phyloP scores from a whole-genome alignment of 1,139 yeast species.

The Zygosaccharomyces pseudobailii region DNA sequence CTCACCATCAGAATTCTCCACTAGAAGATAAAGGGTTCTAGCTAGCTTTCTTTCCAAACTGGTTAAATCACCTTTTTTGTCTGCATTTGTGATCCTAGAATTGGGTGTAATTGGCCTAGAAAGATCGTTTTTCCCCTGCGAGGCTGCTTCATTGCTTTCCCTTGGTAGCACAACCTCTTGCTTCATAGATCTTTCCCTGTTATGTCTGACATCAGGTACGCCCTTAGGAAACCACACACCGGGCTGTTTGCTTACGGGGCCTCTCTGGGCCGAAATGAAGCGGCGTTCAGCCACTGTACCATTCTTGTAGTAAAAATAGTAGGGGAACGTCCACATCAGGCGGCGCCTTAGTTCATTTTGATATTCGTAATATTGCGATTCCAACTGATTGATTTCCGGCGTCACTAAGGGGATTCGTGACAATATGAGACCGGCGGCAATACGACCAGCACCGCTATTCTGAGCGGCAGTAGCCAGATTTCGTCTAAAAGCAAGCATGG shows the following conservation, averaged over 20 bases:
- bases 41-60: constrained; percentile 77
- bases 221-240: constrained; percentile 79
- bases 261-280: constrained; percentile 68
- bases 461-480: constrained; percentile 21
- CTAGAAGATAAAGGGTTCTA: constrained; percentile 72
- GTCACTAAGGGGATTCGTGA: constrained; percentile 83
- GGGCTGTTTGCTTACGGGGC: constrained; percentile 68
- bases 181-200: constrained; percentile 81
- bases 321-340: constrained; percentile 96
- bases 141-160: constrained; percentile 41
- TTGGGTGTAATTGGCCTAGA: constrained; percentile 68
- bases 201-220: constrained; percentile 77
- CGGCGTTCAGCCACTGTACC: constrained; percentile 88
- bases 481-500: constrained; percentile 13
- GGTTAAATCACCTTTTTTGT: constrained; percentile 51
- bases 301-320: constrained; percentile 83
- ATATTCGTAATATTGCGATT: constrained; percentile 70
- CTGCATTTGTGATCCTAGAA: constrained; percentile 75
- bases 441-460: constrained; percentile 14
- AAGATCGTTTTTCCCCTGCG: constrained; percentile 44
- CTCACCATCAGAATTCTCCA: constrained; percentile 39
- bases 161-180: constrained; percentile 70
- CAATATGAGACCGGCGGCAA: constrained; percentile 53
- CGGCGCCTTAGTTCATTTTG: constrained; percentile 84
- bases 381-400: constrained; percentile 68